Evolutionary conservation across 225 moss, liverwort and hornwort genomes (phyloP).

Genomic region (Pseudisothecium myosuroides): DNA sequence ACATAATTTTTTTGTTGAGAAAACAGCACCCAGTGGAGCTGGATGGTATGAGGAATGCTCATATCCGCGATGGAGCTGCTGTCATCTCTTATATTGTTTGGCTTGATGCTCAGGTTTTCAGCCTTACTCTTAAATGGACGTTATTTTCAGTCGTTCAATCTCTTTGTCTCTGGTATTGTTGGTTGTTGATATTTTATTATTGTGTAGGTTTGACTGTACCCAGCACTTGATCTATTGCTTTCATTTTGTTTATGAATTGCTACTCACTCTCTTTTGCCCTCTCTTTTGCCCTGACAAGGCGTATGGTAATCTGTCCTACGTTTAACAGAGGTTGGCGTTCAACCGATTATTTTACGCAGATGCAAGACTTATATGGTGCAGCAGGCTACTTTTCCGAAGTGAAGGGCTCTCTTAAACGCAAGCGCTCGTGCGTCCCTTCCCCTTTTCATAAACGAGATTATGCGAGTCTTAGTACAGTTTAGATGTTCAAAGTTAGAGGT

Average conservation of each 20-base stretch:
- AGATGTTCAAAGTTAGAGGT: background rate
- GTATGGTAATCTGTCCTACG: background rate
- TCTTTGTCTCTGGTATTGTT: background rate
- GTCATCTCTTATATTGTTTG: conserved; percentile 58
- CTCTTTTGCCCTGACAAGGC: background rate
- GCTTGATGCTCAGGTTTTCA: conserved; percentile 60
- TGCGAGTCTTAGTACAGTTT: background rate
- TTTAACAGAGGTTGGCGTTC: background rate
- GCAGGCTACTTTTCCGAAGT: conserved; percentile 76
- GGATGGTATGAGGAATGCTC: conserved; percentile 69
- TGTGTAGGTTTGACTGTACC: background rate
- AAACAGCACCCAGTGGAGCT: conserved; percentile 71
- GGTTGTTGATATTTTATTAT: background rate
- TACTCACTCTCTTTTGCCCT: background rate
- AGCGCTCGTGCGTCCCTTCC: conserved; percentile 50
- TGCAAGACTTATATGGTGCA: conserved; percentile 82
- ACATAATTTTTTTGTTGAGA: background rate
- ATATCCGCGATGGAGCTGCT: conserved; percentile 74
- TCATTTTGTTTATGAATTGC: background rate
- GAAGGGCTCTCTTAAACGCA: conserved; percentile 71
- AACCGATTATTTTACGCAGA: conserved; percentile 34
- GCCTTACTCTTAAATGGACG: background rate
- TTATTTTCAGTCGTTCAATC: background rate
- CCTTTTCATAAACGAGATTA: background rate
- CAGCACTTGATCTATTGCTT: background rate